Evolutionary conservation across 768 basidiomycete genomes (phyloP).

Genomic region (Thelephora aurantiotincta): DNA sequence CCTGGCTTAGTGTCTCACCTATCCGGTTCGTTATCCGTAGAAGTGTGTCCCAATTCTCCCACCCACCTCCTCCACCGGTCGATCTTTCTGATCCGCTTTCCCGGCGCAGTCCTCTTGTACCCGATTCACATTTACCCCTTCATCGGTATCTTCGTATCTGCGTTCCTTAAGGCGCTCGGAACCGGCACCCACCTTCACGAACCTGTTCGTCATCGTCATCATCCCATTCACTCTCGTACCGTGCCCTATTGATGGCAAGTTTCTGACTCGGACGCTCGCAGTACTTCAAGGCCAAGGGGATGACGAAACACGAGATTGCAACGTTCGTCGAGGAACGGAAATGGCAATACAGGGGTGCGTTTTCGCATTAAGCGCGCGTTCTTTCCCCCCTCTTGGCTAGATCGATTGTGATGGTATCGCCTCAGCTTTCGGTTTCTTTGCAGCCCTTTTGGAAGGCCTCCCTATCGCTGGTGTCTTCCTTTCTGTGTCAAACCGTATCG

Average conservation of each 20-base stretch:
- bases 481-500: constrained; percentile 75
- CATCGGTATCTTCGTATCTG: constrained; percentile 44
- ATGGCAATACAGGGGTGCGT: constrained; percentile 71
- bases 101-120: constrained; percentile 34
- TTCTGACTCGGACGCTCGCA: constrained; percentile 16
- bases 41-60: constrained; percentile 18
- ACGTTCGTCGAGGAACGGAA: constrained; percentile 81
- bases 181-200: constrained; percentile 58
- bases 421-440: constrained; percentile 73
- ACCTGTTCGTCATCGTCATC: constrained; percentile 36
- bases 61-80: neutral
- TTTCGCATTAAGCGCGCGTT: neutral
- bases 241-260: neutral
- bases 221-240: neutral
- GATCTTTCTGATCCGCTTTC: constrained; percentile 9
- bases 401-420: neutral
- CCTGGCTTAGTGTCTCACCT: constrained; percentile 24
- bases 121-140: constrained; percentile 51
- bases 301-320: constrained; percentile 54
- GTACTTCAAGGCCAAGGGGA: constrained; percentile 79
- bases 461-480: constrained; percentile 76
- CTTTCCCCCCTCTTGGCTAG: neutral
- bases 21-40: constrained; percentile 29
- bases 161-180: constrained; percentile 51
- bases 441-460: constrained; percentile 67